These are phyloP conservation scores for Moesziomyces globuligerus DNA, from an alignment of 1,284 basidiomycete species.

Conservation along the genomic window DNA sequence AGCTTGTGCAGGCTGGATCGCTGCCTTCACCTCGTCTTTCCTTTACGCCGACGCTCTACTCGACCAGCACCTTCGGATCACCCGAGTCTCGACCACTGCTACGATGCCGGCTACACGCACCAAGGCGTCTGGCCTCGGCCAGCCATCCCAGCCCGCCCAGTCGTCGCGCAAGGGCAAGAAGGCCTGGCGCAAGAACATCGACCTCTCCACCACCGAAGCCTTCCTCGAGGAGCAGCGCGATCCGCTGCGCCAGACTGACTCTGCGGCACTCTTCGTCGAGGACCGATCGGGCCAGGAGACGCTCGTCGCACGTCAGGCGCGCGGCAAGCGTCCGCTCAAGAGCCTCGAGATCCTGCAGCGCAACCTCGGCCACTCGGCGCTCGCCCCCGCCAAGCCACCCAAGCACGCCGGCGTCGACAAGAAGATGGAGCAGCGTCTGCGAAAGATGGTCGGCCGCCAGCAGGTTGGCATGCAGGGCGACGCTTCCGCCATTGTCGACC, in stretches of 20 bases:
- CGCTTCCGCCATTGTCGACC: constrained; percentile 12
- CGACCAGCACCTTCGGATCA: too few species aligned
- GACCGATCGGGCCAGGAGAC: constrained; percentile 69
- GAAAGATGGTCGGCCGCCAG: constrained; percentile 43
- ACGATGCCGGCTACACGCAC: constrained; percentile 34
- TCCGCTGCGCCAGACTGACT: constrained; percentile 38
- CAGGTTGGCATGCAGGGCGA: constrained; percentile 19
- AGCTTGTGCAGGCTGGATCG: not conserved
- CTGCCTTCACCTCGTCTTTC: not conserved
- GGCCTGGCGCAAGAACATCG: constrained; percentile 85
- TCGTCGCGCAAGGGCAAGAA: constrained; percentile 86
- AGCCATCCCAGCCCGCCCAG: constrained; percentile 71
- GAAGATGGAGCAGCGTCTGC: constrained; percentile 42
- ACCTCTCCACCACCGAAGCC: constrained; percentile 49
- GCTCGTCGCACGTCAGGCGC: constrained; percentile 47
- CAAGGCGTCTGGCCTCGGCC: constrained; percentile 25
- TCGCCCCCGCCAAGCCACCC: constrained; percentile 74
- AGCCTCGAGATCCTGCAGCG: constrained; percentile 83
- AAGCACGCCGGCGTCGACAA: constrained; percentile 44
- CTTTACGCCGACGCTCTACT: not conserved
- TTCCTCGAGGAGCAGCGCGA: constrained; percentile 54
- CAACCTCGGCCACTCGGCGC: constrained; percentile 74
- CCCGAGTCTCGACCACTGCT: not conserved
- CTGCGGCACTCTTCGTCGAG: constrained; percentile 41
- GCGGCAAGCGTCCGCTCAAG: constrained; percentile 73